Evolutionary conservation across 495 filamentous ascomycete genomes (phyloP).

Genomic region (Penicillium daleae): DNA sequence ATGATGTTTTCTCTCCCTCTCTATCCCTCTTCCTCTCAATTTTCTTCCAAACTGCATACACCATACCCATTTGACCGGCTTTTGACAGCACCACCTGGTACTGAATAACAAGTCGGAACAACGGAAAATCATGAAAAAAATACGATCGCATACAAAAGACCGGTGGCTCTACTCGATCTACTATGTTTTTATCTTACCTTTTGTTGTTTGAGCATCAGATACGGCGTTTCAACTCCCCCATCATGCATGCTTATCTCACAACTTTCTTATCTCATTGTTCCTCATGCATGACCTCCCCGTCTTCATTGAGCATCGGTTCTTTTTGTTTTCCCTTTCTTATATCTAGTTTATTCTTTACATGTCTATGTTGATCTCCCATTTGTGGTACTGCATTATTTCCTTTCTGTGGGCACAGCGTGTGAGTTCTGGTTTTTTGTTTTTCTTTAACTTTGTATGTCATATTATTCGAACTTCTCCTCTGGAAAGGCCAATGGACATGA

Average conservation of each 20-base stretch:
- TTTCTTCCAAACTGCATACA: slow-evolving; percentile 2
- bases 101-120: slow-evolving; percentile 6
- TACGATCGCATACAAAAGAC: slow-evolving; percentile 15
- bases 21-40: slow-evolving; percentile 15
- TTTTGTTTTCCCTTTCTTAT: slow-evolving; percentile 17
- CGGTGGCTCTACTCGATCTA: slow-evolving; percentile 19
- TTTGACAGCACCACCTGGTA: neutral
- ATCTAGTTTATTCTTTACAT: slow-evolving; percentile 9
- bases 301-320: slow-evolving; percentile 23
- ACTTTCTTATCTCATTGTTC: slow-evolving; percentile 10
- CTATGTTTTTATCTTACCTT: slow-evolving; percentile 15
- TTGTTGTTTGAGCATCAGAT: slow-evolving; percentile 33
- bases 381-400: slow-evolving; percentile 38
- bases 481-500: slow-evolving; percentile 32
- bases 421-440: slow-evolving; percentile 31
- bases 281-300: slow-evolving; percentile 1
- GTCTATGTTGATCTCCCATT: slow-evolving; percentile 11
- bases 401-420: slow-evolving; percentile 41
- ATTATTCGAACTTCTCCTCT: slow-evolving; percentile 18
- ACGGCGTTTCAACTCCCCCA: slow-evolving; percentile 24
- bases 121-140: slow-evolving; percentile 20
- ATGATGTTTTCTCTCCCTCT: slow-evolving; percentile 26
- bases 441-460: slow-evolving; percentile 30
- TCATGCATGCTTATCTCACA: slow-evolving; percentile 26
- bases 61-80: slow-evolving; percentile 13